phyloP scores from a whole-genome alignment of 2,329 filamentous ascomycete genomes.

The Camptophora hylomeconis region DNA sequence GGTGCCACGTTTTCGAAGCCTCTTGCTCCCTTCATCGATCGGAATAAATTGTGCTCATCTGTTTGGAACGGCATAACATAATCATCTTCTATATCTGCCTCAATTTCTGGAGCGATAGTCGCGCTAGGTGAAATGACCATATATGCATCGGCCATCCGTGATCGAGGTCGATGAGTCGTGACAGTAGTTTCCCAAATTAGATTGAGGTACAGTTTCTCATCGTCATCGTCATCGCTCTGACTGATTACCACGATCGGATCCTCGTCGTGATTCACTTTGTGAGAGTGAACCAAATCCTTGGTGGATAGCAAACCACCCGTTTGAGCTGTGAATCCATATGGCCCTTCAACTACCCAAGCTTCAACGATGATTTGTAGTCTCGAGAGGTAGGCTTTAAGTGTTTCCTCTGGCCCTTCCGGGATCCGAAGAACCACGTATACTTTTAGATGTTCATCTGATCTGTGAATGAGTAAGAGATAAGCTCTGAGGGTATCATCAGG shows the following conservation, averaged over 20 bases:
- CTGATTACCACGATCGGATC: slow-evolving; percentile 34
- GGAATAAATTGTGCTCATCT: slow-evolving; percentile 44
- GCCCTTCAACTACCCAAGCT: slow-evolving; percentile 27
- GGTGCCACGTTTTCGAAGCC: slow-evolving; percentile 34
- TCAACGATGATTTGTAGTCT: slow-evolving; percentile 39
- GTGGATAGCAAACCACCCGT: slow-evolving; percentile 23
- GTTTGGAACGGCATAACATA: slow-evolving; percentile 43
- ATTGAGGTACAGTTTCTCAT: slow-evolving; percentile 21
- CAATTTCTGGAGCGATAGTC: slow-evolving; percentile 31
- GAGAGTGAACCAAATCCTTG: slow-evolving; percentile 31
- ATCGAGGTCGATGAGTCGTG: slow-evolving; percentile 32
- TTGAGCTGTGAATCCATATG: slow-evolving; percentile 19
- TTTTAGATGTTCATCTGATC: slow-evolving; percentile 41
- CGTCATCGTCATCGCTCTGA: slow-evolving; percentile 27
- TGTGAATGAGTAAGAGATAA: slow-evolving; percentile 36
- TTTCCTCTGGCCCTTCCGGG: slow-evolving; percentile 34
- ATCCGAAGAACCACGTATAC: slow-evolving; percentile 40
- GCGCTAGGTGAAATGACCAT: slow-evolving; percentile 34
- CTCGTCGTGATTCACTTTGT: slow-evolving; percentile 23
- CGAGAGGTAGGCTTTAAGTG: slow-evolving; percentile 35
- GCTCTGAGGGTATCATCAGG: slow-evolving; percentile 6
- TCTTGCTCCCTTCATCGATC: slow-evolving; percentile 40
- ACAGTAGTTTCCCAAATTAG: slow-evolving; percentile 31
- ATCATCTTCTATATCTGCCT: slow-evolving; percentile 30
- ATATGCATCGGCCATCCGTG: slow-evolving; percentile 42